A percentile compares a stretch with the other conserved stretches of the same genome.
phyloP scores from a whole-genome alignment of 2,329 filamentous ascomycete species.

The Penicillium sp. region DNA sequence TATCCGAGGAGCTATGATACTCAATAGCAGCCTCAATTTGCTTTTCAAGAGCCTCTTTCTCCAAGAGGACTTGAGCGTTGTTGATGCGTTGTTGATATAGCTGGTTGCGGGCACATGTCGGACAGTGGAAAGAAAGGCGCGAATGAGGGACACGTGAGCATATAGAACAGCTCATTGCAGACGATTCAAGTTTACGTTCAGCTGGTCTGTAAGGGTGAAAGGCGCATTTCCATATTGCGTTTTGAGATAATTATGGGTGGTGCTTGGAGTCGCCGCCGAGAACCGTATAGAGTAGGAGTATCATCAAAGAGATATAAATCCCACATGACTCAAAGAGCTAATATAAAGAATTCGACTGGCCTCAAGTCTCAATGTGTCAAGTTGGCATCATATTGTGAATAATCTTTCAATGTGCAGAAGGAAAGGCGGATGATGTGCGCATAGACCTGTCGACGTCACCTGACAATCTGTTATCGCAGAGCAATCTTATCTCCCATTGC shows the following conservation, averaged over 20 bases:
- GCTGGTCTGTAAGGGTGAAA: slow-evolving; percentile 15
- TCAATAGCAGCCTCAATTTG: slow-evolving; percentile 46
- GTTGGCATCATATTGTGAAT: slow-evolving; percentile 1
- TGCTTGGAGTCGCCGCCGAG: slow-evolving; percentile 19
- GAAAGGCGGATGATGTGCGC: slow-evolving; percentile 12
- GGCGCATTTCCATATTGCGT: slow-evolving; percentile 27
- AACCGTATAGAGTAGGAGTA: slow-evolving; percentile 12
- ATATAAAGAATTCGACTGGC: neutral
- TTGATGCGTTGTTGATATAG: slow-evolving; percentile 66
- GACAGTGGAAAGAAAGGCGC: slow-evolving; percentile 66
- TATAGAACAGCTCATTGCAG: slow-evolving; percentile 67
- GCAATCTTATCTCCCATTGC: slow-evolving; percentile 2
- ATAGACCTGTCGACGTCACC: slow-evolving; percentile 20
- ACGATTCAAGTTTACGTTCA: slow-evolving; percentile 10
- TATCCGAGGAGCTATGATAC: slow-evolving; percentile 3
- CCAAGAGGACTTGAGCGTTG: slow-evolving; percentile 59
- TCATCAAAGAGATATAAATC: slow-evolving; percentile 9
- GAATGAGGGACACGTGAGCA: slow-evolving; percentile 57
- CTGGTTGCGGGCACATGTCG: slow-evolving; percentile 66
- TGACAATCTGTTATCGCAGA: slow-evolving; percentile 16
- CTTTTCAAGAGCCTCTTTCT: slow-evolving; percentile 54
- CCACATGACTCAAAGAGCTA: slow-evolving; percentile 12
- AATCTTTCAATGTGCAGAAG: neutral
- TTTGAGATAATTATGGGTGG: slow-evolving; percentile 8
- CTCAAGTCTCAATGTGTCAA: slow-evolving; percentile 4